These are phyloP conservation scores for Protoeuglena noctilucae DNA, from an alignment of 139 green algal species.

Conservation along the genomic window DNA sequence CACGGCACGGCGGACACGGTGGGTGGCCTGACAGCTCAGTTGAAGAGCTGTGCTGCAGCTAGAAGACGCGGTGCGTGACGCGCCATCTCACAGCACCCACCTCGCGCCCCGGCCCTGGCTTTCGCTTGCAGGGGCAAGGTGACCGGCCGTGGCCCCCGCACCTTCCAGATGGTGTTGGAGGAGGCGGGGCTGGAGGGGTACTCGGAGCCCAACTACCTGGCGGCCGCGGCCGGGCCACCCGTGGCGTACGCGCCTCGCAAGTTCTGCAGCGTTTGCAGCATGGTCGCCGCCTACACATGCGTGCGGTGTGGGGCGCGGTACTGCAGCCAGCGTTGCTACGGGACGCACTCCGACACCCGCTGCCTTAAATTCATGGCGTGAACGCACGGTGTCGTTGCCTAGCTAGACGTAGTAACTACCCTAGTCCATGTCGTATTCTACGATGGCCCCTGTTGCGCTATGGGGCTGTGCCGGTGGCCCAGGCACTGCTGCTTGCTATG, in stretches of 20 bases:
- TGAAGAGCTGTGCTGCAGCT: constrained; percentile 9
- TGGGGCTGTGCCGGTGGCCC: too few relatives aligned
- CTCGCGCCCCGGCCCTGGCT: constrained; percentile 27
- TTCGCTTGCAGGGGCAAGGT: too few relatives aligned
- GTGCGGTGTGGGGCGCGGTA: constrained; percentile 51
- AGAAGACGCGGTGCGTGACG: constrained; percentile 7
- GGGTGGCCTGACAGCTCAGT: background rate
- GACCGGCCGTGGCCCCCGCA: constrained; percentile 19
- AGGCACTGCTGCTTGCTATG: too few relatives aligned
- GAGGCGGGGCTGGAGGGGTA: constrained; percentile 18
- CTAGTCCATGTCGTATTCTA: too few relatives aligned
- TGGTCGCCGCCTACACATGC: constrained; percentile 50
- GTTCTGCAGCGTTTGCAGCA: constrained; percentile 55
- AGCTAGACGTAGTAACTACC: too few relatives aligned
- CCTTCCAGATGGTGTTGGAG: constrained; percentile 45
- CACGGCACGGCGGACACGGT: background rate
- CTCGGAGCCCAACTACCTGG: constrained; percentile 39
- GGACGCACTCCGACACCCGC: constrained; percentile 52
- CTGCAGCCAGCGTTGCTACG: constrained; percentile 49
- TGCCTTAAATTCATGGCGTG: constrained; percentile 61
- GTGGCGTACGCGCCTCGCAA: constrained; percentile 23
- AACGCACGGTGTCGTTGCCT: too few relatives aligned
- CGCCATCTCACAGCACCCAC: background rate
- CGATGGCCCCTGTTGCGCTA: too few relatives aligned
- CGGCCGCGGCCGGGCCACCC: constrained; percentile 27